Evolutionary conservation across 257 asterid species (phyloP).

Genomic region (Solanum habrochaites): DNA sequence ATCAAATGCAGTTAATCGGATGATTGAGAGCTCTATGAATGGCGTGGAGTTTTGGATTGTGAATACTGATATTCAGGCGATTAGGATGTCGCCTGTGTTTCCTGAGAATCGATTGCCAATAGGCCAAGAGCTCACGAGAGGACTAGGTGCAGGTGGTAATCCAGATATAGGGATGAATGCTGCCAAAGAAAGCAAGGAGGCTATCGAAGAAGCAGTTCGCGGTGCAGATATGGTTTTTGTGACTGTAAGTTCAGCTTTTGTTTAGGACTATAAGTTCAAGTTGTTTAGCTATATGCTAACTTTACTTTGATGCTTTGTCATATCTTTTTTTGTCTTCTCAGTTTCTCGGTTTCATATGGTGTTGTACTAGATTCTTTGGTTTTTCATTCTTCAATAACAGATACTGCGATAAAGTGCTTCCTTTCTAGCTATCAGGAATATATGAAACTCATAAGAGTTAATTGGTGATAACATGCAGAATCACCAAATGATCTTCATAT

Average conservation of each 20-base stretch:
- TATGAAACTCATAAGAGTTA: not conserved
- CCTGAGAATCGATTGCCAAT: slow-evolving; percentile 73
- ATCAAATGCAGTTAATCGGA: slow-evolving; percentile 92
- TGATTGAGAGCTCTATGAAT: slow-evolving; percentile 79
- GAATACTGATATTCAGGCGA: slow-evolving; percentile 87
- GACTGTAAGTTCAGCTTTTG: slow-evolving; percentile 18
- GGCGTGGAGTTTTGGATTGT: slow-evolving; percentile 98
- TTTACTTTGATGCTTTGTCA: not conserved
- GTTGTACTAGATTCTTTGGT: not conserved
- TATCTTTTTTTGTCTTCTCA: not conserved
- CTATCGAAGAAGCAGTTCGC: slow-evolving; percentile 71
- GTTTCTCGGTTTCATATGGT: not conserved
- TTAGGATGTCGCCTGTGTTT: slow-evolving; percentile 72
- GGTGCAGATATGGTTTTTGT: slow-evolving; percentile 53
- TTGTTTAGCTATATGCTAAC: not conserved
- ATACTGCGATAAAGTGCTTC: not conserved
- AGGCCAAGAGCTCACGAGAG: slow-evolving; percentile 86
- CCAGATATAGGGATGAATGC: slow-evolving; percentile 91
- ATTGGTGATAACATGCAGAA: not conserved
- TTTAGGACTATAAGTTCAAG: not conserved
- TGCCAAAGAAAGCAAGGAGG: slow-evolving; percentile 80
- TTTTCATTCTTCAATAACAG: not conserved
- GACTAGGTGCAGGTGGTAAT: slow-evolving; percentile 98
- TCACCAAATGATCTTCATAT: not conserved
- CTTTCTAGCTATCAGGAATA: not conserved